Evolutionary conservation across 2,329 filamentous ascomycete genomes (phyloP).

Genomic region (Hymenoscyphus fructigenus): DNA sequence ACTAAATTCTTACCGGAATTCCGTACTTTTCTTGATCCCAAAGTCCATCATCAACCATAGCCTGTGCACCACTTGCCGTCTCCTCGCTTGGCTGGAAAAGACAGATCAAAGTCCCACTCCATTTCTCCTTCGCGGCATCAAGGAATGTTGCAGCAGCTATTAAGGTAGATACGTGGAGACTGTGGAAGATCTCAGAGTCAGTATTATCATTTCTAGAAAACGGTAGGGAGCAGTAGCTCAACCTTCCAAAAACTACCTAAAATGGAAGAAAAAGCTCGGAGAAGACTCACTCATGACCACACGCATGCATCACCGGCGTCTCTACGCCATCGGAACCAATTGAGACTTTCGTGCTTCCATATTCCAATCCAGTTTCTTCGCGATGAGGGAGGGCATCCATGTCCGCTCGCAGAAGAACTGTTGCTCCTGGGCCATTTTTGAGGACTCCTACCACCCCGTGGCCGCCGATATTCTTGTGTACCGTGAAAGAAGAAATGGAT

Average conservation of each 20-base stretch:
- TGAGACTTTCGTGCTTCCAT: conserved; percentile 47
- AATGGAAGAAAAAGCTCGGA: no score
- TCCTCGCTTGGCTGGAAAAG: conserved; percentile 70
- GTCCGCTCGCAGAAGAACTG: conserved; percentile 58
- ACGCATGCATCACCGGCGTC: conserved; percentile 65
- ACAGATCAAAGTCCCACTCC: conserved; percentile 62
- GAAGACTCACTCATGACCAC: conserved; percentile 61
- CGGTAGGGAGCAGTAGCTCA: no score
- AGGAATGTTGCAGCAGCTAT: conserved; percentile 55
- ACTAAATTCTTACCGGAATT: conserved; percentile 41
- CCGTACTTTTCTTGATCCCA: conserved; percentile 38
- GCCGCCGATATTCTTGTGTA: conserved; percentile 54
- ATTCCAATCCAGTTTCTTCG: conserved; percentile 54
- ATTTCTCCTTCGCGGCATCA: conserved; percentile 42
- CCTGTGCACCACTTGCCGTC: conserved; percentile 58
- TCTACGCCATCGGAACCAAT: conserved; percentile 43
- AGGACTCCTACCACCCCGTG: conserved; percentile 56
- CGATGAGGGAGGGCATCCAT: conserved; percentile 60
- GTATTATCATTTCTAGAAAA: no score
- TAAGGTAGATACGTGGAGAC: conserved; percentile 57
- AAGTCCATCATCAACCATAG: conserved; percentile 61
- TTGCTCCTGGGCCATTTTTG: conserved; percentile 53
- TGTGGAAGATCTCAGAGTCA: no score
- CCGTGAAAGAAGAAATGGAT: conserved; percentile 37
- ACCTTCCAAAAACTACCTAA: no score